A percentile compares a stretch with the other conserved stretches of the same genome.
phyloP scores from a whole-genome alignment of 2,329 filamentous ascomycete species.

The Xylaria sp. region DNA sequence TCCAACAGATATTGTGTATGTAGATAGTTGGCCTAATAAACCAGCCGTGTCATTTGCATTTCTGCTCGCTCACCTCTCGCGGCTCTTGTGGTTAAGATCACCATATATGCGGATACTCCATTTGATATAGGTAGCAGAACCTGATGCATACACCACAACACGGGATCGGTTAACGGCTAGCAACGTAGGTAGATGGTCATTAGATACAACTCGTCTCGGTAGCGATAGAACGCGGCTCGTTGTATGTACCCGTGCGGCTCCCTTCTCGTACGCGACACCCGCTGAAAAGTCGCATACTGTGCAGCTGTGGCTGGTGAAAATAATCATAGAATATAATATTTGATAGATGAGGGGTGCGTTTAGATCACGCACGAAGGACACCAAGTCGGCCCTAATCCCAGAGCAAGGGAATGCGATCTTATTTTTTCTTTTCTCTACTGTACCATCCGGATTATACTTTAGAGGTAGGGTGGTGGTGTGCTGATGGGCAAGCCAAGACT shows the following conservation, averaged over 20 bases:
- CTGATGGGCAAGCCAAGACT: conserved; percentile 16
- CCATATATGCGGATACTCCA: background rate
- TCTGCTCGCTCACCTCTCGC: conserved; percentile 1
- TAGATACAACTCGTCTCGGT: background rate
- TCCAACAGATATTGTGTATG: background rate
- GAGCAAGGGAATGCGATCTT: conserved; percentile 22
- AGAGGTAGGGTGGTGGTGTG: conserved; percentile 12
- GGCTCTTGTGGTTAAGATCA: background rate
- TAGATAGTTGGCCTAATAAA: background rate
- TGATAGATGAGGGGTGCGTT: conserved; percentile 19
- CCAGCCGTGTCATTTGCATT: background rate
- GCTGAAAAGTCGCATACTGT: conserved; percentile 22
- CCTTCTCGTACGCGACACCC: background rate
- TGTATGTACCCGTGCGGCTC: conserved; percentile 9
- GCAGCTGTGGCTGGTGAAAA: conserved; percentile 32
- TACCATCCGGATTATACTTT: background rate
- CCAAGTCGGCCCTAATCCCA: conserved; percentile 17
- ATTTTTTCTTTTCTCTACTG: conserved; percentile 6
- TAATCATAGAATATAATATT: background rate
- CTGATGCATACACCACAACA: background rate
- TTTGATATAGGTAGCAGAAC: background rate
- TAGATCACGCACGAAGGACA: conserved; percentile 21
- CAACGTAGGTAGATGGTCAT: conserved; percentile 4
- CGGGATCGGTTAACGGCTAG: background rate
- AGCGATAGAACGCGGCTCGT: conserved; percentile 5